Conservation (phyloP, 768 basidiomycete species). For the Podaxis pistillaris region DNA sequence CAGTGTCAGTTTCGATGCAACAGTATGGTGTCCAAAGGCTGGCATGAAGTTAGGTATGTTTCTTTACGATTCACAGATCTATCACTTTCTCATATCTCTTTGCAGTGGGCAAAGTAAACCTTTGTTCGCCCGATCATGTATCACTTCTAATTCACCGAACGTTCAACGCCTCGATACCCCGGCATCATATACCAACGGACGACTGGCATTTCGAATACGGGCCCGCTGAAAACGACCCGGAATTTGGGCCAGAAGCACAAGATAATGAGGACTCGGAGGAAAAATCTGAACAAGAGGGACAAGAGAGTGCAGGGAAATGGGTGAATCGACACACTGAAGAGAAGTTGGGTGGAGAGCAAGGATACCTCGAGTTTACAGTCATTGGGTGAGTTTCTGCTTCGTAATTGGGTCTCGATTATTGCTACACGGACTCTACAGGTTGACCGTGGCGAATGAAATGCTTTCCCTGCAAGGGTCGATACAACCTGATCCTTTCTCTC, state of each 20-base stretch:
- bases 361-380: constrained; percentile 79
- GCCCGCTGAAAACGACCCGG: constrained; percentile 76
- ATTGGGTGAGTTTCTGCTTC: constrained; percentile 61
- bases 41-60: constrained; percentile 76
- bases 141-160: constrained; percentile 87
- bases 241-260: constrained; percentile 46
- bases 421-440: constrained; percentile 37
- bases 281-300: constrained; percentile 26
- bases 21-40: constrained; percentile 84
- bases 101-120: constrained; percentile 79
- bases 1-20: constrained; percentile 74
- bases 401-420: background rate
- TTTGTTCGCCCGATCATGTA: constrained; percentile 91
- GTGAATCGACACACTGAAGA: constrained; percentile 69
- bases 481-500: constrained; percentile 72
- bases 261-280: constrained; percentile 24
- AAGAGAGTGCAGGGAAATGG: constrained; percentile 71
- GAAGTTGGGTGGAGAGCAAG: constrained; percentile 64
- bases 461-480: constrained; percentile 84
- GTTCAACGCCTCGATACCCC: constrained; percentile 94
- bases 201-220: constrained; percentile 87
- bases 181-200: constrained; percentile 82
- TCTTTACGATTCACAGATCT: constrained; percentile 3
- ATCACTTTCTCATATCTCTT: constrained; percentile 1
- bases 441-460: constrained; percentile 93